Evolutionary conservation across 306 rosid genomes (phyloP).

Genomic region (Vicia villosa): DNA sequence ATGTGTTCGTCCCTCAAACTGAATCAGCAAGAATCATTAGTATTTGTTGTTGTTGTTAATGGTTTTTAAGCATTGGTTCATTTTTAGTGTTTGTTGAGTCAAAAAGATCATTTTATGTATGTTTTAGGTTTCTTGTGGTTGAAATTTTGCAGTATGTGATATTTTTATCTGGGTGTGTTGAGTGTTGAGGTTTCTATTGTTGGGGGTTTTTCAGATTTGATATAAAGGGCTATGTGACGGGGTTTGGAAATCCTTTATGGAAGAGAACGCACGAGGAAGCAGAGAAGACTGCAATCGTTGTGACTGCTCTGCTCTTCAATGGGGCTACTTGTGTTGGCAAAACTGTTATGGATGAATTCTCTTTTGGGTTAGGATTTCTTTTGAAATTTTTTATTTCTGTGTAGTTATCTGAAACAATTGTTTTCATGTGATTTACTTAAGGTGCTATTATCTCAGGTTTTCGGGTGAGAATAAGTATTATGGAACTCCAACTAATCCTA

Average conservation of each 20-base stretch:
- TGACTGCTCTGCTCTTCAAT: slow-evolving; percentile 61
- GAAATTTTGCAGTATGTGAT: slow-evolving; percentile 18
- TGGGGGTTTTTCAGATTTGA: slow-evolving; percentile 55
- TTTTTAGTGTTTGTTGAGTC: background rate
- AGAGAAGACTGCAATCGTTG: slow-evolving; percentile 60
- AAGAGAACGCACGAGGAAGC: slow-evolving; percentile 60
- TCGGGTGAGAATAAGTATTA: slow-evolving; percentile 69
- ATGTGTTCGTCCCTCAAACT: slow-evolving; percentile 50
- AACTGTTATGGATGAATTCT: slow-evolving; percentile 80
- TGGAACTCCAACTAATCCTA: slow-evolving; percentile 75
- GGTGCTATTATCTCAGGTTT: slow-evolving; percentile 44
- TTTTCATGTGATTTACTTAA: slow-evolving; percentile 21
- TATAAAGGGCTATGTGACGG: slow-evolving; percentile 68
- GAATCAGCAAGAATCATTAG: background rate
- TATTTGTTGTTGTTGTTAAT: background rate
- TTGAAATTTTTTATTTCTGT: background rate
- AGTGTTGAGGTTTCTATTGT: too few relatives aligned
- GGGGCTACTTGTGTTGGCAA: slow-evolving; percentile 81
- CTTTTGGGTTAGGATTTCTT: slow-evolving; percentile 58
- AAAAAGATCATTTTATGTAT: background rate
- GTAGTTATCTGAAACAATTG: slow-evolving; percentile 3
- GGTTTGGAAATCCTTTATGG: slow-evolving; percentile 81
- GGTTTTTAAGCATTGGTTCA: slow-evolving; percentile 12
- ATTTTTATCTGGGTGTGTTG: too few relatives aligned
- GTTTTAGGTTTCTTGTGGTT: slow-evolving; percentile 11